Evolutionary conservation across 2,329 filamentous ascomycete species (phyloP).

Genomic region (Xylaria sp.): DNA sequence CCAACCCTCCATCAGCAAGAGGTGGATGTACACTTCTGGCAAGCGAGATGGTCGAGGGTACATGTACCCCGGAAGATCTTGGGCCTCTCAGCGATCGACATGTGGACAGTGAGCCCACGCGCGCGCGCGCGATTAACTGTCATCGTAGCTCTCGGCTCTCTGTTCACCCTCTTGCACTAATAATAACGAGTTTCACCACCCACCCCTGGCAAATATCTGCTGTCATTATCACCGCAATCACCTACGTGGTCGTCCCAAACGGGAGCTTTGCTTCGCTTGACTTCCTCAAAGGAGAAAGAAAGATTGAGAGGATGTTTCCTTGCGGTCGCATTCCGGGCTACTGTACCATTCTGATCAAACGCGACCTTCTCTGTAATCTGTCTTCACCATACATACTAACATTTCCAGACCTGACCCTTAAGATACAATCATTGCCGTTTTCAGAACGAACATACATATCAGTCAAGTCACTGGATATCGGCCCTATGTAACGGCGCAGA

Average conservation of each 20-base stretch:
- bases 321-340: not conserved
- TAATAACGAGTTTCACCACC: conserved; percentile 30
- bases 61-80: conserved; percentile 44
- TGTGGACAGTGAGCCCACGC: conserved; percentile 45
- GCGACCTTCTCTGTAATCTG: not conserved
- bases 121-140: conserved; percentile 39
- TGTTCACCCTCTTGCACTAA: conserved; percentile 7
- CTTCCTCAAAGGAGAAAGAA: conserved; percentile 4
- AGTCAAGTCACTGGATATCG: not conserved
- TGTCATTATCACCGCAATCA: conserved; percentile 22
- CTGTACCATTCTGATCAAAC: not conserved
- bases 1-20: not conserved
- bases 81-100: conserved; percentile 50
- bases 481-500: not conserved
- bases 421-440: not conserved
- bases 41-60: conserved; percentile 5
- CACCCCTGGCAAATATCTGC: conserved; percentile 12
- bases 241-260: conserved; percentile 33
- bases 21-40: not conserved
- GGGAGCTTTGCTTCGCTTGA: not conserved
- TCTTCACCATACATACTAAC: too few species aligned
- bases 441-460: not conserved
- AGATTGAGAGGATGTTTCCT: not conserved
- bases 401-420: not conserved
- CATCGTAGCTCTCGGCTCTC: conserved; percentile 3